A percentile compares a stretch with the other conserved stretches of the same genome.
Evolutionary conservation across 371 early-diverging fungal species (phyloP).

Genomic region (Lichtheimia ramosa): DNA sequence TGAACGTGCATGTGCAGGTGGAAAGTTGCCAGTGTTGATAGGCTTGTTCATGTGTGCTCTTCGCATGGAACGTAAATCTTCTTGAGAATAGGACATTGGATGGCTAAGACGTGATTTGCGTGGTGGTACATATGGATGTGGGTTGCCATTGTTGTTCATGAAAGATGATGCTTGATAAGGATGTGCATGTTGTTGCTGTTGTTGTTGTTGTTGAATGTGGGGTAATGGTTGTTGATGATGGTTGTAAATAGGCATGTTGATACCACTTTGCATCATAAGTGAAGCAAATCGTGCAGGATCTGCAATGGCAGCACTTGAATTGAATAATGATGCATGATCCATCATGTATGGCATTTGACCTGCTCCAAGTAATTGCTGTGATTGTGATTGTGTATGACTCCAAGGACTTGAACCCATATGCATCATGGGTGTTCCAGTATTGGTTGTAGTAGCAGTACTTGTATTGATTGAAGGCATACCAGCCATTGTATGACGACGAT

Average conservation of each 20-base stretch:
- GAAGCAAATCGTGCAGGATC: constrained; percentile 20
- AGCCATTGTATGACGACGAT: constrained; percentile 4
- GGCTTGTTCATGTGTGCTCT: constrained; percentile 17
- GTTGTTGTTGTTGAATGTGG: constrained; percentile 7
- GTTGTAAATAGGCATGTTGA: constrained; percentile 16
- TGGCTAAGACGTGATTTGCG: constrained; percentile 16
- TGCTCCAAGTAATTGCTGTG: neutral
- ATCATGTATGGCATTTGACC: neutral
- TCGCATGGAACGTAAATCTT: constrained; percentile 18
- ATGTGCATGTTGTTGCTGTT: neutral
- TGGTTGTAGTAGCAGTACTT: neutral
- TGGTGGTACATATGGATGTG: constrained; percentile 1
- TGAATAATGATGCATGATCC: constrained; percentile 13
- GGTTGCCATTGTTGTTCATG: neutral
- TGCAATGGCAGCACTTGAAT: constrained; percentile 20
- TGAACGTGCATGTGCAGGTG: constrained; percentile 11
- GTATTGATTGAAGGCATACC: constrained; percentile 1
- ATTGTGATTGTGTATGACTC: neutral
- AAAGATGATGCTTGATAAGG: neutral
- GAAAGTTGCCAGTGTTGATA: constrained; percentile 13
- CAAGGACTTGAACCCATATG: neutral
- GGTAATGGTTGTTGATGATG: constrained; percentile 23
- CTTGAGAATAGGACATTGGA: constrained; percentile 22
- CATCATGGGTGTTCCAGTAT: neutral
- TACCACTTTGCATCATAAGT: constrained; percentile 15